Evolutionary conservation across 1,284 basidiomycete genomes (phyloP).

Genomic region (Fomes fomentarius): DNA sequence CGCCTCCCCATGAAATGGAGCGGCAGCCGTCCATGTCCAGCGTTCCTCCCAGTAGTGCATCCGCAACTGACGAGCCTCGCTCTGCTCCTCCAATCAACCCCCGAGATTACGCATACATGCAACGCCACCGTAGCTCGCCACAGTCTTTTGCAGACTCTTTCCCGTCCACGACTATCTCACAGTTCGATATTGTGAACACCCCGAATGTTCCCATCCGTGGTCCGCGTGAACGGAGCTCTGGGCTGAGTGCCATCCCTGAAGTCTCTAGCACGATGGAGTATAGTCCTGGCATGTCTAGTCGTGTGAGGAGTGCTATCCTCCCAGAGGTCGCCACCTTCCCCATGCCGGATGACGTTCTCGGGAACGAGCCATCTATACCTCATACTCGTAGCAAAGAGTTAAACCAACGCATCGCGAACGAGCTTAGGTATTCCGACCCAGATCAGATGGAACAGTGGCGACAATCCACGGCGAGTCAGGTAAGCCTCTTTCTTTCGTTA

Average conservation of each 20-base stretch:
- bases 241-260: conserved; percentile 44
- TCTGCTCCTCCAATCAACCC: not conserved
- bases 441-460: conserved; percentile 41
- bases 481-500: conserved; percentile 14
- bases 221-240: conserved; percentile 27
- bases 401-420: conserved; percentile 30
- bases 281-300: conserved; percentile 30
- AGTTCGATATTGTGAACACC: conserved; percentile 43
- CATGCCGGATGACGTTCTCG: conserved; percentile 10
- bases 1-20: conserved; percentile 32
- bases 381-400: conserved; percentile 21
- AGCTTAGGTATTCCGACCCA: conserved; percentile 41
- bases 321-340: conserved; percentile 32
- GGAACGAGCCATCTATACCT: not conserved
- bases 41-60: conserved; percentile 10
- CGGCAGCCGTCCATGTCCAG: conserved; percentile 12
- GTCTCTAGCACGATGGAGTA: conserved; percentile 37
- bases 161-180: conserved; percentile 41
- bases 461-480: conserved; percentile 30
- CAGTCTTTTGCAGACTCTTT: conserved; percentile 31
- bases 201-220: conserved; percentile 26
- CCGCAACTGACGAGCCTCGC: conserved; percentile 1
- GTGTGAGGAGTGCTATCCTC: conserved; percentile 23
- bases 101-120: conserved; percentile 27
- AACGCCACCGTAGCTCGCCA: conserved; percentile 22